Percentiles rank a stretch among this genome's conserved stretches.
Conservation (phyloP, 225 moss, liverwort and hornwort species). For the Physcomitrellopsis africana region DNA sequence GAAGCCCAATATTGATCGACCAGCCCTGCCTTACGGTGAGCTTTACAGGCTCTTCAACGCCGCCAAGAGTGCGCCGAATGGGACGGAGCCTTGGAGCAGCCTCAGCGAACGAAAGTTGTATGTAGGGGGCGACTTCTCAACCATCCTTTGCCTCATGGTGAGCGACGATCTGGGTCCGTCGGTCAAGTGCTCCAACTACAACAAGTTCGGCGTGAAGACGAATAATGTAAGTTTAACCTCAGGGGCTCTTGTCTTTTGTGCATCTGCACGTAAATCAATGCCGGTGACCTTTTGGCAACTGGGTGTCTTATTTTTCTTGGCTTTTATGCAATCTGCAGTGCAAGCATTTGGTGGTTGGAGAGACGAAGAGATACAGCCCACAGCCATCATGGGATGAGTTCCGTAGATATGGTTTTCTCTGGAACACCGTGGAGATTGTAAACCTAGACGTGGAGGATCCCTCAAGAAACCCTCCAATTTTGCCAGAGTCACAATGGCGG, state of each 20-base stretch:
- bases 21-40: slow-evolving; percentile 28
- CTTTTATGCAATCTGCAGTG: slow-evolving; percentile 26
- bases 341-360: slow-evolving; percentile 37
- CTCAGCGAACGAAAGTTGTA: slow-evolving; percentile 16
- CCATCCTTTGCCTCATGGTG: slow-evolving; percentile 42
- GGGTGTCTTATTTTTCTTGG: not conserved
- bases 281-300: not conserved
- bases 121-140: slow-evolving; percentile 28
- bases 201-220: slow-evolving; percentile 22
- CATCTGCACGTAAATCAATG: no score
- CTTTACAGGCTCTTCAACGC: slow-evolving; percentile 39
- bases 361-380: slow-evolving; percentile 27
- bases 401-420: slow-evolving; percentile 12
- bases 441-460: slow-evolving; percentile 35
- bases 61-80: slow-evolving; percentile 11
- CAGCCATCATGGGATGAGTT: slow-evolving; percentile 31
- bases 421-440: slow-evolving; percentile 27
- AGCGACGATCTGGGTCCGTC: slow-evolving; percentile 31
- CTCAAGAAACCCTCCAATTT: slow-evolving; percentile 22
- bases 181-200: slow-evolving; percentile 32
- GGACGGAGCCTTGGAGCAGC: slow-evolving; percentile 23
- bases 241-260: not conserved
- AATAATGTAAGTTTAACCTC: slow-evolving; percentile 24
- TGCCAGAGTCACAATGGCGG: slow-evolving; percentile 33
- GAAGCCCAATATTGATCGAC: not conserved